Evolutionary conservation across 306 rosid species (phyloP).

Genomic region (Cucurbita maxima): DNA sequence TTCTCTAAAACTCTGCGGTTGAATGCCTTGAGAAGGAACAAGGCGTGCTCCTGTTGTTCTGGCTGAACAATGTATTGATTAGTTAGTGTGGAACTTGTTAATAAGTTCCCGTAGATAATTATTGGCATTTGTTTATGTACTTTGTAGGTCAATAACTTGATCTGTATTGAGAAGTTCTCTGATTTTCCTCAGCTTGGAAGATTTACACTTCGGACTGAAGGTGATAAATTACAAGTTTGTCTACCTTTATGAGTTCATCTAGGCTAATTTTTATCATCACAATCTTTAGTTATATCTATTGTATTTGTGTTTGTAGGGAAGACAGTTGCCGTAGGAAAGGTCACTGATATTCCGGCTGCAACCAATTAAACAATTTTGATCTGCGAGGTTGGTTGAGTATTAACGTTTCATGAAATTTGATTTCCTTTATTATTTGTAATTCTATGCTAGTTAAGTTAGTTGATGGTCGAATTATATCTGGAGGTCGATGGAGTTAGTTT

Average conservation of each 20-base stretch:
- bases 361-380: conserved; percentile 53
- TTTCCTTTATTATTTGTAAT: not conserved
- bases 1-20: not conserved
- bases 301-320: conserved; percentile 38
- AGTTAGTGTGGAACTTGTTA: not conserved
- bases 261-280: not conserved
- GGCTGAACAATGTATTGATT: not conserved
- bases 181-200: conserved; percentile 87
- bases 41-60: not conserved
- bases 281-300: conserved; percentile 1
- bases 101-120: not conserved
- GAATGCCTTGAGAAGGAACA: not conserved
- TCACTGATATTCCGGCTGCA: conserved; percentile 31
- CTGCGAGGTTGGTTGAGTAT: conserved; percentile 27
- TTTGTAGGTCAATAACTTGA: conserved; percentile 46
- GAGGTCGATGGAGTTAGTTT: not conserved
- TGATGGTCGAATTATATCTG: not conserved
- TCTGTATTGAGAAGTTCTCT: conserved; percentile 71
- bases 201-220: conserved; percentile 97
- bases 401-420: conserved; percentile 3
- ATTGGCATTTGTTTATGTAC: not conserved
- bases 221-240: conserved; percentile 18
- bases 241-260: not conserved
- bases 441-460: not conserved
- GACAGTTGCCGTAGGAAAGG: conserved; percentile 89